phyloP scores from a whole-genome alignment of 495 filamentous ascomycete species.

The Margaritispora aquatica region DNA sequence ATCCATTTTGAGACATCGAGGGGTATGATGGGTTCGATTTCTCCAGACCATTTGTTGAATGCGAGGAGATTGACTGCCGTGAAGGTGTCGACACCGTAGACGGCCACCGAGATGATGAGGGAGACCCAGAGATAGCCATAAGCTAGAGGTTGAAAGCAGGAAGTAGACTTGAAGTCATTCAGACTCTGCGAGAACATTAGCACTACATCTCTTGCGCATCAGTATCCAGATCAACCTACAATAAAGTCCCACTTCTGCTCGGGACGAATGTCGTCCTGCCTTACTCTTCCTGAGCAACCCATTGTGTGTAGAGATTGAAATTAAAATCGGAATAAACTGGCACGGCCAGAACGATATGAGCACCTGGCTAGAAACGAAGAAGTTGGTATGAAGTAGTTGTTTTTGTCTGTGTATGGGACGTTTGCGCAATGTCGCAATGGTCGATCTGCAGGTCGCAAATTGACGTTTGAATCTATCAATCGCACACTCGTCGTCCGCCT shows the following conservation, averaged over 20 bases:
- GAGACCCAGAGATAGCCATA: conserved; percentile 81
- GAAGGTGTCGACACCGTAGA: conserved; percentile 87
- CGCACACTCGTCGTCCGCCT: conserved; percentile 35
- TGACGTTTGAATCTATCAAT: conserved; percentile 5
- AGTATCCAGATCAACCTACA: conserved; percentile 45
- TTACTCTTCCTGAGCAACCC: conserved; percentile 69
- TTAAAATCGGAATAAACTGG: conserved; percentile 14
- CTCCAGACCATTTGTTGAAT: conserved; percentile 56
- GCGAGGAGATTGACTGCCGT: conserved; percentile 85
- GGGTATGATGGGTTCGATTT: conserved; percentile 59
- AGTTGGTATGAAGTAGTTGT: not conserved
- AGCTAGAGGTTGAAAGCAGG: conserved; percentile 68
- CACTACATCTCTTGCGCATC: not conserved
- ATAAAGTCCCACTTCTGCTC: conserved; percentile 96
- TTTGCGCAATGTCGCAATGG: not conserved
- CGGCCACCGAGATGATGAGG: conserved; percentile 69
- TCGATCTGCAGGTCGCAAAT: not conserved
- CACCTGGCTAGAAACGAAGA: conserved; percentile 13
- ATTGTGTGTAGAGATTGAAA: conserved; percentile 40
- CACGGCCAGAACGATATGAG: conserved; percentile 12
- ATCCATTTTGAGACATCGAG: conserved; percentile 78
- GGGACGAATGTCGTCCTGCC: conserved; percentile 55
- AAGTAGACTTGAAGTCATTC: conserved; percentile 77
- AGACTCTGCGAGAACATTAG: conserved; percentile 56
- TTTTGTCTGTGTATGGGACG: conserved; percentile 6